Evolutionary conservation across 306 rosid genomes (phyloP).

Genomic region (Prunus salicina): DNA sequence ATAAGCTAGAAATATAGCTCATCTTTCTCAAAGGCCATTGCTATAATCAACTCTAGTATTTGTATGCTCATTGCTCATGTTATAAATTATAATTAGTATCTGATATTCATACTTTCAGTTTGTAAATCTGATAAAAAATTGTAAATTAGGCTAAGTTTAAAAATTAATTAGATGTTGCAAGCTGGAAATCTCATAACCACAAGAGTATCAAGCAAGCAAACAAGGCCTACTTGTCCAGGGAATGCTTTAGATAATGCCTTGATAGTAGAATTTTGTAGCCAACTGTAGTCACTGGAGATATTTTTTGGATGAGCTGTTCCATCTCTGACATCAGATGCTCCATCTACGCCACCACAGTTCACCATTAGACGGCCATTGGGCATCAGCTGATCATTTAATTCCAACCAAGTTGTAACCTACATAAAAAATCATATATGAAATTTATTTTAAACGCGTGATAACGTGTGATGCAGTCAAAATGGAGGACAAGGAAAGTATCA

Average conservation of each 20-base stretch:
- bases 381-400: slow-evolving; percentile 57
- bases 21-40: neutral
- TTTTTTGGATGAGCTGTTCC: slow-evolving; percentile 22
- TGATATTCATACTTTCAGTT: neutral
- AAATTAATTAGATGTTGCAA: neutral
- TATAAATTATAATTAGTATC: neutral
- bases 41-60: neutral
- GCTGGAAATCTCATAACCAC: neutral
- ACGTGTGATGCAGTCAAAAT: neutral
- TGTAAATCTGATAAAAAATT: neutral
- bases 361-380: slow-evolving; percentile 82
- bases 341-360: slow-evolving; percentile 79
- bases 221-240: slow-evolving; percentile 66
- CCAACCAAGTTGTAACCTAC: slow-evolving; percentile 72
- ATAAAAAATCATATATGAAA: slow-evolving; percentile 6
- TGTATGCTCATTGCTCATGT: neutral
- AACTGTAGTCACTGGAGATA: slow-evolving; percentile 40
- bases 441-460: neutral
- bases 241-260: slow-evolving; percentile 69
- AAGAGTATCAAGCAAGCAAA: neutral
- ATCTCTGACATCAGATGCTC: slow-evolving; percentile 30
- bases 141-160: neutral
- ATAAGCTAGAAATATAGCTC: neutral
- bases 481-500: neutral
- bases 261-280: slow-evolving; percentile 56